A percentile compares a stretch with the other conserved stretches of the same genome.
Evolutionary conservation across 2,329 filamentous ascomycete species (phyloP).

Genomic region (Neonectria punicea): DNA sequence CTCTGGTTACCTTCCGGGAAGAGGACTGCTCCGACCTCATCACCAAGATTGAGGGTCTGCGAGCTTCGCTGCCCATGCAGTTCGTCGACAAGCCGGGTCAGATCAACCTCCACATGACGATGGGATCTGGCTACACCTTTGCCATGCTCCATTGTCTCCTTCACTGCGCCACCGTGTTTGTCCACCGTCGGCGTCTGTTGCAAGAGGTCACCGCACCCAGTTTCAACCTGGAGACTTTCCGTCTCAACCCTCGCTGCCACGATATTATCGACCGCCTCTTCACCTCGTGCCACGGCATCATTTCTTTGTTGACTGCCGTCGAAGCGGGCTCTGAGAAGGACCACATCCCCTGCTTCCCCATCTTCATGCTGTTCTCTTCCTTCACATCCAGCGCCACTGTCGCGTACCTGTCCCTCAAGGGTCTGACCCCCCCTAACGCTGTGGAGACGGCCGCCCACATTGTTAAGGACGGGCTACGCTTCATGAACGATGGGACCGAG

Average conservation of each 20-base stretch:
- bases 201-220: conserved; percentile 65
- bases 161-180: conserved; percentile 69
- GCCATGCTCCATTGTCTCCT: conserved; percentile 71
- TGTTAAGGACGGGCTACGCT: conserved; percentile 67
- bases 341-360: conserved; percentile 67
- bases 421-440: conserved; percentile 65
- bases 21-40: conserved; percentile 62
- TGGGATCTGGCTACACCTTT: conserved; percentile 71
- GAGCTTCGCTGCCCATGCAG: conserved; percentile 66
- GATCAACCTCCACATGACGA: conserved; percentile 71
- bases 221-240: conserved; percentile 66
- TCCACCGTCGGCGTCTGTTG: conserved; percentile 68
- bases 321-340: conserved; percentile 68
- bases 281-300: conserved; percentile 67
- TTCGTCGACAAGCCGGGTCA: conserved; percentile 70
- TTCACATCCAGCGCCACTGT: conserved; percentile 71
- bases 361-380: conserved; percentile 71
- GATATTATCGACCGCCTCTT: conserved; percentile 67
- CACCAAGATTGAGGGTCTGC: conserved; percentile 65
- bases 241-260: conserved; percentile 59
- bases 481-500: conserved; percentile 68
- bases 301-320: conserved; percentile 64
- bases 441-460: conserved; percentile 67
- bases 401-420: conserved; percentile 71
- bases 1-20: conserved; percentile 63